A percentile compares a stretch with the other conserved stretches of the same genome.
These are phyloP conservation scores for Waitea zeae DNA, from an alignment of 1,284 basidiomycete species.

Conservation along the genomic window DNA sequence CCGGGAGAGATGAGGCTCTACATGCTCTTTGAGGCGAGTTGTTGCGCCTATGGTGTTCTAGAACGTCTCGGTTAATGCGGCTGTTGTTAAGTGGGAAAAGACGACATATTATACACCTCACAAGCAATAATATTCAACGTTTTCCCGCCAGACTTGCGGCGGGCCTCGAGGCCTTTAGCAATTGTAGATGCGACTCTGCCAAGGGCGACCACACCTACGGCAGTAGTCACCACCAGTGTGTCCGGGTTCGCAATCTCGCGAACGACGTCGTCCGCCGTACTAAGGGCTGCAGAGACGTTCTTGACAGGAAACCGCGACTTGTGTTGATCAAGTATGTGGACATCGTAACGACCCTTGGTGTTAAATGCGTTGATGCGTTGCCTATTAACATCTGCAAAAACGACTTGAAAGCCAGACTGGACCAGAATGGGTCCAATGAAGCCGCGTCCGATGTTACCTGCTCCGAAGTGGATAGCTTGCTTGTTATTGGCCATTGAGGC, in stretches of 20 bases:
- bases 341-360: slow-evolving; percentile 10
- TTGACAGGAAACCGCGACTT: slow-evolving; percentile 9
- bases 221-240: slow-evolving; percentile 20
- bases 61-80: not conserved
- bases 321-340: slow-evolving; percentile 12
- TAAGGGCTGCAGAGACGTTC: slow-evolving; percentile 15
- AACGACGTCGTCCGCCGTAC: slow-evolving; percentile 13
- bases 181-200: slow-evolving; percentile 13
- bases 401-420: slow-evolving; percentile 20
- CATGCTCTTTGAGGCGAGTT: slow-evolving; percentile 13
- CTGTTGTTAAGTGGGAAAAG: not conserved
- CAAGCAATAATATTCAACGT: slow-evolving; percentile 22
- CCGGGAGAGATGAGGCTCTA: slow-evolving; percentile 14
- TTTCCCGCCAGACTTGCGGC: slow-evolving; percentile 8
- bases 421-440: slow-evolving; percentile 22
- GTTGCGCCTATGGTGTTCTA: slow-evolving; percentile 20
- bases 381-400: slow-evolving; percentile 15
- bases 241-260: slow-evolving; percentile 12
- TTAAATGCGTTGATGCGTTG: slow-evolving; percentile 12
- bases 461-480: slow-evolving; percentile 16
- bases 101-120: slow-evolving; percentile 9
- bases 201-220: slow-evolving; percentile 15
- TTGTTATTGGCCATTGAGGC: not conserved
- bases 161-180: slow-evolving; percentile 12
- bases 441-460: slow-evolving; percentile 24